Evolutionary conservation across 163 green algal species (phyloP).

Genomic region (Chlamydomonas reinhardtii): DNA sequence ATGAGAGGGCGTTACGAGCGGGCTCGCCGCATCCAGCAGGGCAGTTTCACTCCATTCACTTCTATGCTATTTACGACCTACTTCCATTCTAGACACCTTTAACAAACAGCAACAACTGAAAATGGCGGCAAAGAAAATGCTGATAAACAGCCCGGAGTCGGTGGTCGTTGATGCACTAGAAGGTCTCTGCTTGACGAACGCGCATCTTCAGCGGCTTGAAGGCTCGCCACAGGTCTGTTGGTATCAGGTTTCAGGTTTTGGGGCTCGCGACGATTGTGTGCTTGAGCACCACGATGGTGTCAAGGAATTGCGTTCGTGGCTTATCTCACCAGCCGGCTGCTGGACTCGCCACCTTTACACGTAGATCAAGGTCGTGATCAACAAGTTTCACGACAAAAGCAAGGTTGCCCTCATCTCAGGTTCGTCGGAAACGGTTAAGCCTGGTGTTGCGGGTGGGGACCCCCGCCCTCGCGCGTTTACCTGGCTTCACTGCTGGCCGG

Average conservation of each 20-base stretch:
- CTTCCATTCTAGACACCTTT: no score
- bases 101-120: no score
- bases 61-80: no score
- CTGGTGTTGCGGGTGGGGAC: not conserved
- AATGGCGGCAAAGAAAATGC: not conserved
- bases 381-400: conserved; percentile 47
- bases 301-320: not conserved
- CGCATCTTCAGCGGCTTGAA: not conserved
- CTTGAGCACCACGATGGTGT: not conserved
- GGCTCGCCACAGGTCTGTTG: not conserved
- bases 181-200: not conserved
- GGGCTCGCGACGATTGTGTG: not conserved
- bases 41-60: no score
- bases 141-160: not conserved
- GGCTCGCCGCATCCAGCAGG: no score
- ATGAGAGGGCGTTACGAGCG: no score
- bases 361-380: conserved; percentile 76
- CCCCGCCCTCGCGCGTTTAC: not conserved
- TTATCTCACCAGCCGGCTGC: not conserved
- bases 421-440: not conserved
- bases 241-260: not conserved
- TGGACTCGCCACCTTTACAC: not conserved
- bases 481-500: no score
- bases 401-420: conserved; percentile 56
- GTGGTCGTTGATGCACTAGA: not conserved